Evolutionary conservation across 1,284 basidiomycete species (phyloP), one percentile per base, ranked within the genome.

Genomic region (Rugosomyces carneus): DNA sequence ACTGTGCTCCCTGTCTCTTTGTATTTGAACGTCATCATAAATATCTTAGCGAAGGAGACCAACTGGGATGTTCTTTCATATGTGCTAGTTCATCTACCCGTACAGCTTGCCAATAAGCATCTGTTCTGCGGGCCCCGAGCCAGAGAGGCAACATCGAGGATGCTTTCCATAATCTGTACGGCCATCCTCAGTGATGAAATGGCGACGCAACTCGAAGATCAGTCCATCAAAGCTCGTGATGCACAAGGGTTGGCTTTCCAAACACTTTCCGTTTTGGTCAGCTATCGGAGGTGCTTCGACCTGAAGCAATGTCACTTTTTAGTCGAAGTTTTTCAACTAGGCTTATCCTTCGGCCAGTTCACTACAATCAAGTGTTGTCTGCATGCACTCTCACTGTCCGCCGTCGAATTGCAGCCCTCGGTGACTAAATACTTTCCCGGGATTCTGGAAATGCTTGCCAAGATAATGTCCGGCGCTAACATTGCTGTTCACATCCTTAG

Each of bases 51-150:
- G 48, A 72, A 70, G 31, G 92, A 93, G 60, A 78, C 72, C 39
- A 91, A 89, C 53, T 99, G 96, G 95, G 96, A 99, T 56, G 73
- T 99, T 27, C 73, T 98, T 11, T 93, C 93, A 2, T 99, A 96
- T 59, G 73, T 95, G 3, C 73, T 99, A 1, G 91, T 89, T 60
- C 90, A 95, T 65, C 74, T 99, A 1, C 94, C 96, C 0, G 75
- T 84, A 16, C 94, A 99, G 63, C 76, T 99, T 2, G 75, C 87
- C 43, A 99, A 99, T 76, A 98, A 97, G 66, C 93, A 98, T 60
- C 78, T 97, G 46, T 94, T 97, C 66, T 97, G 94, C 60, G 96
- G 96, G 0, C 89, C 88, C 0, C 81, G 82, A 43, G 84, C 89
- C 9, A 74, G 83, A 11, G 66, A 64, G 9, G 76, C 83, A 16